These are phyloP conservation scores for Daedaleopsis nitida DNA, from an alignment of 768 basidiomycete species.

Conservation along the genomic window DNA sequence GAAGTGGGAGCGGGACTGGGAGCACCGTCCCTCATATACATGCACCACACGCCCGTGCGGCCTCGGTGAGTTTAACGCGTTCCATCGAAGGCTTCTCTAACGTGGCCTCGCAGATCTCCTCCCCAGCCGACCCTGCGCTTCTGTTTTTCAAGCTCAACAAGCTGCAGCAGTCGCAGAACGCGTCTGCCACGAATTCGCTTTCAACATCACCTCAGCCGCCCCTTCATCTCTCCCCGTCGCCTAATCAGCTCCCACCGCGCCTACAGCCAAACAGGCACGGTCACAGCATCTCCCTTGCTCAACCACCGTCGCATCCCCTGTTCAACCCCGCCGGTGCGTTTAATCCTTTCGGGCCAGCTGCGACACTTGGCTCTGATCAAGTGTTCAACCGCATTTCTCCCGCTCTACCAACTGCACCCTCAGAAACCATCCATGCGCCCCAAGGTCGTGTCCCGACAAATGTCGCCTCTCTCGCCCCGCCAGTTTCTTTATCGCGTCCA, in stretches of 20 bases:
- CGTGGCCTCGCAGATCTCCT: conserved; percentile 64
- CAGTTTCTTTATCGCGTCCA: conserved; percentile 46
- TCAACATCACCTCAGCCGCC: conserved; percentile 67
- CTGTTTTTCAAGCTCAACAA: conserved; percentile 84
- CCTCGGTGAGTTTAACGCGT: conserved; percentile 61
- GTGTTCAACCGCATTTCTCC: conserved; percentile 28
- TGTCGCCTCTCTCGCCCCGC: conserved; percentile 48
- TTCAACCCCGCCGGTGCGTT: conserved; percentile 45
- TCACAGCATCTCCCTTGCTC: conserved; percentile 74
- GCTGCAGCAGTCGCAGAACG: conserved; percentile 70
- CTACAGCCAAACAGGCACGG: conserved; percentile 60
- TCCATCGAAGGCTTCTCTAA: conserved; percentile 14
- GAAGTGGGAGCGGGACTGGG: conserved; percentile 47
- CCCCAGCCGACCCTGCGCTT: conserved; percentile 85
- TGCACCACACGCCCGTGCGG: conserved; percentile 79
- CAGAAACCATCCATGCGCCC: conserved; percentile 48
- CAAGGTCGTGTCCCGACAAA: conserved; percentile 55
- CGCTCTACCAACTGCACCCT: conserved; percentile 27
- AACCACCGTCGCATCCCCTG: conserved; percentile 44
- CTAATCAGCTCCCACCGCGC: conserved; percentile 36
- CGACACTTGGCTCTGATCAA: conserved; percentile 55
- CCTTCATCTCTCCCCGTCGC: conserved; percentile 52
- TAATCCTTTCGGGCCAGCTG: conserved; percentile 67
- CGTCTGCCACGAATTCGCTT: conserved; percentile 53
- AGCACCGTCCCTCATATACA: conserved; percentile 61